phyloP scores from a whole-genome alignment of 805 yeast species.

The Blastobotrys attinorum region DNA sequence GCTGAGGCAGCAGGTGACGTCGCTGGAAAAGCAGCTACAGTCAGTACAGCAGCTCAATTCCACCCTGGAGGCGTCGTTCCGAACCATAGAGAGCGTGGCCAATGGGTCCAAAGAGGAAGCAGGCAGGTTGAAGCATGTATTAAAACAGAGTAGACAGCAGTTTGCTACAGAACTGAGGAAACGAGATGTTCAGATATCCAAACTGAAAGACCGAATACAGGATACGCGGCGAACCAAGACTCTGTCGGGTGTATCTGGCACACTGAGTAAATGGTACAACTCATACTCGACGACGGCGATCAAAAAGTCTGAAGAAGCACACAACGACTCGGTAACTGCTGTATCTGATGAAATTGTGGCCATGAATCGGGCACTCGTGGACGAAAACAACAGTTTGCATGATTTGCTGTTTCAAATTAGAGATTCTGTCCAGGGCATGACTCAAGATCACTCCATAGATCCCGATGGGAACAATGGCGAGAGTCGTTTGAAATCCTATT shows the following conservation, averaged over 20 bases:
- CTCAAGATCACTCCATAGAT: not conserved
- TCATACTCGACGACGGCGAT: constrained; percentile 6
- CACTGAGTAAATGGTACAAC: constrained; percentile 11
- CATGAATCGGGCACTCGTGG: constrained; percentile 6
- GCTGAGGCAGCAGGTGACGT: constrained; percentile 6
- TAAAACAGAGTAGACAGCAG: constrained; percentile 13
- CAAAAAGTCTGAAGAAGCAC: not conserved
- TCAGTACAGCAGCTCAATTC: constrained; percentile 2
- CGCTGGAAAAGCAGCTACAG: constrained; percentile 9
- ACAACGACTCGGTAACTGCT: not conserved
- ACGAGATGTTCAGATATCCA: constrained; percentile 18
- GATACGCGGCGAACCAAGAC: constrained; percentile 13
- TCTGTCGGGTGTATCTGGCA: constrained; percentile 11
- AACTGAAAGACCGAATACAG: constrained; percentile 16
- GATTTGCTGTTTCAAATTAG: constrained; percentile 6
- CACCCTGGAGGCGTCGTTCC: constrained; percentile 6
- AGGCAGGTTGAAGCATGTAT: constrained; percentile 3
- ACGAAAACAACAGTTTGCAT: constrained; percentile 15
- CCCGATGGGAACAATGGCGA: not conserved
- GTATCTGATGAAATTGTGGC: not conserved
- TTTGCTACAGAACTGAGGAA: constrained; percentile 19
- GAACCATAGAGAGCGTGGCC: constrained; percentile 1
- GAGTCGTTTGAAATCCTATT: too few relatives aligned
- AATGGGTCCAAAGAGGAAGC: constrained; percentile 7
- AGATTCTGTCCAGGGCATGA: not conserved